A percentile compares a stretch with the other conserved stretches of the same genome.
Evolutionary conservation across 495 filamentous ascomycete species (phyloP).

Genomic region (Aspergillus avenaceus): DNA sequence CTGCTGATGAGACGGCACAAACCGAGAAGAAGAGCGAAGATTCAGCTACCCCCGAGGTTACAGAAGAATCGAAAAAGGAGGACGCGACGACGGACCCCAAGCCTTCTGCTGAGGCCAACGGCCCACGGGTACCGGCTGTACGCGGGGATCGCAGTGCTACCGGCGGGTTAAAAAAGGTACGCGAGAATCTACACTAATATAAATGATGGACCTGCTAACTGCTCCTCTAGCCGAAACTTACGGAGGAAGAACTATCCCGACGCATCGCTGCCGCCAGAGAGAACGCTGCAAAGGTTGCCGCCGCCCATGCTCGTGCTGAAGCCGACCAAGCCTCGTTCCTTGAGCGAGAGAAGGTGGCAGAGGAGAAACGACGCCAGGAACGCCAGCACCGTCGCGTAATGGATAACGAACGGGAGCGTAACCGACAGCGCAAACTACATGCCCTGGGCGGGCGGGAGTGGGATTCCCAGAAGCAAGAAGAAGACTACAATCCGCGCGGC

Average conservation of each 20-base stretch:
- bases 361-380: slow-evolving; percentile 53
- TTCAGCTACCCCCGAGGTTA: slow-evolving; percentile 12
- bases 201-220: background rate
- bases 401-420: slow-evolving; percentile 69
- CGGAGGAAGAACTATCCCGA: slow-evolving; percentile 60
- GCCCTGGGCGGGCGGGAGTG: slow-evolving; percentile 66
- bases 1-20: slow-evolving; percentile 11
- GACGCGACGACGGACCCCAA: slow-evolving; percentile 13
- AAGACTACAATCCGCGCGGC: slow-evolving; percentile 47
- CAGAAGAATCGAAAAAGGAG: slow-evolving; percentile 22
- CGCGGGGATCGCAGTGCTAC: slow-evolving; percentile 67
- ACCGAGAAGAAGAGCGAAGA: slow-evolving; percentile 12
- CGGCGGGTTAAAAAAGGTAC: slow-evolving; percentile 54
- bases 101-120: slow-evolving; percentile 20
- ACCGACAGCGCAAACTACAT: slow-evolving; percentile 65
- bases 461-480: slow-evolving; percentile 71
- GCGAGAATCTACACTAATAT: background rate
- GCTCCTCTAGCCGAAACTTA: slow-evolving; percentile 56
- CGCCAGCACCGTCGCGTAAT: slow-evolving; percentile 52
- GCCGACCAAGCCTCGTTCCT: slow-evolving; percentile 65
- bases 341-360: slow-evolving; percentile 57
- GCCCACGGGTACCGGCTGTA: slow-evolving; percentile 49
- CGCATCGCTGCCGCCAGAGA: slow-evolving; percentile 56
- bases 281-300: slow-evolving; percentile 53
- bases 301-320: slow-evolving; percentile 62